Evolutionary conservation across 805 yeast species (phyloP).

Genomic region (Wickerhamomyces canadensis): DNA sequence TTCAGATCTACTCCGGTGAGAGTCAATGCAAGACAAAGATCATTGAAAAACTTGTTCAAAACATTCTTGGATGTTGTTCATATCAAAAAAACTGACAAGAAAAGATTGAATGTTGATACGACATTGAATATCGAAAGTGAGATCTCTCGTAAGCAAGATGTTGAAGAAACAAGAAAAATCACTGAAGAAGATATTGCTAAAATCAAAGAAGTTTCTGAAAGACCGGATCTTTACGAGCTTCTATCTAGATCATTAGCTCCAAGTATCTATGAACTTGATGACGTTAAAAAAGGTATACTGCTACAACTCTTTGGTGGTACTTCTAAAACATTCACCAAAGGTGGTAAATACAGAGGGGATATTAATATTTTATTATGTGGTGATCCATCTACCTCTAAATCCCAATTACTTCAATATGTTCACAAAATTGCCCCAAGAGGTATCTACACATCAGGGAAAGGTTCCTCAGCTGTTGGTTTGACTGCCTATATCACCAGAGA

Average conservation of each 20-base stretch:
- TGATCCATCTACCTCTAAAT: constrained; percentile 96
- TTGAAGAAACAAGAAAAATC: constrained; percentile 69
- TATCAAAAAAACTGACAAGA: constrained; percentile 77
- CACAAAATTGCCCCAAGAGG: constrained; percentile 98
- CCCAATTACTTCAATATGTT: constrained; percentile 90
- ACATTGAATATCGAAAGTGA: constrained; percentile 49
- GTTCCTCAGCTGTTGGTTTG: constrained; percentile 97
- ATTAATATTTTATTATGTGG: constrained; percentile 90
- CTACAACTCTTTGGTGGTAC: constrained; percentile 95
- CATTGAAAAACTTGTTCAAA: constrained; percentile 78
- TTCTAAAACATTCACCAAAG: constrained; percentile 79
- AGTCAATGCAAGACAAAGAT: constrained; percentile 77
- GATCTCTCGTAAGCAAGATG: constrained; percentile 55
- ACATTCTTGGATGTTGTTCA: constrained; percentile 95
- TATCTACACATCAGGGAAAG: constrained; percentile 96
- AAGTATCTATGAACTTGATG: constrained; percentile 93
- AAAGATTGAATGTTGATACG: constrained; percentile 74
- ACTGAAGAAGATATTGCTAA: constrained; percentile 62
- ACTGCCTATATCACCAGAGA: constrained; percentile 97
- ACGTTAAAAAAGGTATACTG: constrained; percentile 91
- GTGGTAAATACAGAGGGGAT: constrained; percentile 96
- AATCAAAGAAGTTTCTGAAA: constrained; percentile 54
- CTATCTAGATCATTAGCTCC: constrained; percentile 92
- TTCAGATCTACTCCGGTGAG: constrained; percentile 91
- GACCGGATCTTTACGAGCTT: constrained; percentile 80